These are phyloP conservation scores for Tillandsia fasciculata DNA, from an alignment of 176 grass and related monocot genomes.

Conservation along the genomic window DNA sequence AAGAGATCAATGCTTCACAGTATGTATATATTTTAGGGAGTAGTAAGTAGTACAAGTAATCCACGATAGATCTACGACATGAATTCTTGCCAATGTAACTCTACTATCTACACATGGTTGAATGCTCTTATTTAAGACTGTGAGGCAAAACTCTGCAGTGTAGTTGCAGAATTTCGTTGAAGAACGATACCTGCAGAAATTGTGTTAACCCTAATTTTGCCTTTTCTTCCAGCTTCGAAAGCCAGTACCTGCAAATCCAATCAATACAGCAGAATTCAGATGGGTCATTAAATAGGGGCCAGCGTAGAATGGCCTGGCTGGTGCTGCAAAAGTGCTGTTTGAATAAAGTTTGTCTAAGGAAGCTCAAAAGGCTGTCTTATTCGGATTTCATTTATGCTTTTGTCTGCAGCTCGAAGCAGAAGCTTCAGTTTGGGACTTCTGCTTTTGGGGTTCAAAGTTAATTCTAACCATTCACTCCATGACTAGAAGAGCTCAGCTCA, in stretches of 20 bases:
- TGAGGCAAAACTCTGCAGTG: background rate
- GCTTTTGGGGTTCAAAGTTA: no score
- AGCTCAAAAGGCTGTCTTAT: no score
- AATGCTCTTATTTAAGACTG: background rate
- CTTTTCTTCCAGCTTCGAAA: conserved; percentile 70
- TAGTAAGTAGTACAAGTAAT: background rate
- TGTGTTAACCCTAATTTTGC: conserved; percentile 82
- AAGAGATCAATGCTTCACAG: background rate
- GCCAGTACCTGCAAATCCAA: conserved; percentile 51
- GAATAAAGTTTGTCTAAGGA: no score
- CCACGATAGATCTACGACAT: background rate
- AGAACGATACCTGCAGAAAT: conserved; percentile 59
- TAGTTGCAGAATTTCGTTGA: background rate
- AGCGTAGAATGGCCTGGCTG: no score
- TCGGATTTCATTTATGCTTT: no score
- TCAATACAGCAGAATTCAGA: conserved; percentile 5
- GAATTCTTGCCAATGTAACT: background rate
- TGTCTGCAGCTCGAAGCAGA: no score
- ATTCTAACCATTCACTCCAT: no score
- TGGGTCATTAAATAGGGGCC: background rate
- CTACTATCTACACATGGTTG: no score
- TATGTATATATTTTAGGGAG: background rate
- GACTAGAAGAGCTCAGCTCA: no score
- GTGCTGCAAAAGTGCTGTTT: no score
- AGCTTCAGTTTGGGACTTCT: no score